Percentiles rank a stretch among this genome's conserved stretches.
Evolutionary conservation across 768 basidiomycete species (phyloP).

Genomic region (Dacryopinax primogenitus): DNA sequence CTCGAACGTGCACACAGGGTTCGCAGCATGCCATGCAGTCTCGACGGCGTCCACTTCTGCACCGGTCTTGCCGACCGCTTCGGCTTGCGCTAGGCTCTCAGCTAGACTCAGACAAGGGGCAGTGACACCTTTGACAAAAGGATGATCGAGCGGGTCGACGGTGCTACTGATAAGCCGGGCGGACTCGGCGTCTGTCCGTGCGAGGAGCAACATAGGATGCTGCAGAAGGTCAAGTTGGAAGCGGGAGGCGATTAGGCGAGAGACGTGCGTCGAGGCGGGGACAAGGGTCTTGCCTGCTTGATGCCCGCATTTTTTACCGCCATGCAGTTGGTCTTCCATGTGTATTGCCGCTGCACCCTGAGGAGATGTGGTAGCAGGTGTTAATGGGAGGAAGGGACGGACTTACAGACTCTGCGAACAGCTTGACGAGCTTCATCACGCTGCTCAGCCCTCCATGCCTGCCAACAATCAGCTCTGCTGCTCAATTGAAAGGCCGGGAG

Average conservation of each 20-base stretch:
- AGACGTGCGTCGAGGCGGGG: slow-evolving; percentile 74
- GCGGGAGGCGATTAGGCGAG: slow-evolving; percentile 69
- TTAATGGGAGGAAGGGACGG: neutral
- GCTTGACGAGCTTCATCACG: slow-evolving; percentile 86
- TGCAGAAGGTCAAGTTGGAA: slow-evolving; percentile 87
- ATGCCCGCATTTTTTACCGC: slow-evolving; percentile 92
- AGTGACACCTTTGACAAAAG: slow-evolving; percentile 32
- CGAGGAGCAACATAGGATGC: slow-evolving; percentile 77
- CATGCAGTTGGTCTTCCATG: slow-evolving; percentile 86
- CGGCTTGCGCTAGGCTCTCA: slow-evolving; percentile 56
- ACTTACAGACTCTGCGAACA: slow-evolving; percentile 81
- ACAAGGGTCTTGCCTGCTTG: slow-evolving; percentile 87
- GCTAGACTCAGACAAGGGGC: slow-evolving; percentile 40
- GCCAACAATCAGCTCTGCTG: slow-evolving; percentile 10
- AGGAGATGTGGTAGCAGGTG: neutral
- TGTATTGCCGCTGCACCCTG: slow-evolving; percentile 83
- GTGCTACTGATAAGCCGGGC: slow-evolving; percentile 73
- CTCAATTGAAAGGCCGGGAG: slow-evolving; percentile 3
- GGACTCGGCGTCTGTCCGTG: slow-evolving; percentile 84
- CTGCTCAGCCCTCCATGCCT: slow-evolving; percentile 89
- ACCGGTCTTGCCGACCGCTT: slow-evolving; percentile 48
- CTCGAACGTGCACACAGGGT: slow-evolving; percentile 70
- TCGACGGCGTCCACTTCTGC: slow-evolving; percentile 62
- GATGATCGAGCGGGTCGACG: slow-evolving; percentile 69
- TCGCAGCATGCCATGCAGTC: slow-evolving; percentile 53